Base-by-base conservation (phyloP, 148 eudicot genomes). In the Camellia lanceoleosa region DNA sequence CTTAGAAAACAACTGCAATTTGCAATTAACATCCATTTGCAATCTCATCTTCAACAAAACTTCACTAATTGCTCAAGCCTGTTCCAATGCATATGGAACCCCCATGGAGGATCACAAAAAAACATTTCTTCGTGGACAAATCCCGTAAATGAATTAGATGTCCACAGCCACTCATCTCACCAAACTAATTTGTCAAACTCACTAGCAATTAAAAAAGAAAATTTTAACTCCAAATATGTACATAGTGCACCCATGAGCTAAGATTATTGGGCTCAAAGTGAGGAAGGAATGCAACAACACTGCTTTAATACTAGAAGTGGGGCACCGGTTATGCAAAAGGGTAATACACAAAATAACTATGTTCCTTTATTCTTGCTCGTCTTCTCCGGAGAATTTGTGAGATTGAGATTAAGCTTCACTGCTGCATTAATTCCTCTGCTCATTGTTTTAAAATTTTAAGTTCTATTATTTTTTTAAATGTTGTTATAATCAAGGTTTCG, bases 301-400 rank as follows among this genome's bases (percentile, higher is more conserved):
- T 30, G 38, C 38, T 30, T 30, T 30, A 30, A 30, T 30, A 30
- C 49, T 2, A 16, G 38, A 70, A 70, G 58, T 2, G 5, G 70
- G 18, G 43, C 38, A 15, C 15, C 5, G 14, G 18, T 41, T 38
- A 3, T 23, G 10, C 18, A 66, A 66, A 11, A 30, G 46, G 46
- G 44, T 11, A 12, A 47, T 49, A 71, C 18, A 49, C 38, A n/a
- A 42, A 59, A 42, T 68, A 13, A 41, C 4, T 59, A 42, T 43
- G 51, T 75, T 75, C 67, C 18, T 42, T 8, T 75, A 44, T 60
- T 59, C 78, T 58, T 18, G 65, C 20, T 75, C 54, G 47, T 15
- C 15, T 42, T 52, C 66, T 30, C 38, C 38, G 10, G 52, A 42
- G 15, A 18, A 73, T 30, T 51, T 54, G 19, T 10, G 20, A 55